Percentiles rank a stretch among this genome's conserved stretches.
These are phyloP conservation scores for Cryptococcus depauperatus DNA, from an alignment of 1,284 basidiomycete species.

Conservation along the genomic window DNA sequence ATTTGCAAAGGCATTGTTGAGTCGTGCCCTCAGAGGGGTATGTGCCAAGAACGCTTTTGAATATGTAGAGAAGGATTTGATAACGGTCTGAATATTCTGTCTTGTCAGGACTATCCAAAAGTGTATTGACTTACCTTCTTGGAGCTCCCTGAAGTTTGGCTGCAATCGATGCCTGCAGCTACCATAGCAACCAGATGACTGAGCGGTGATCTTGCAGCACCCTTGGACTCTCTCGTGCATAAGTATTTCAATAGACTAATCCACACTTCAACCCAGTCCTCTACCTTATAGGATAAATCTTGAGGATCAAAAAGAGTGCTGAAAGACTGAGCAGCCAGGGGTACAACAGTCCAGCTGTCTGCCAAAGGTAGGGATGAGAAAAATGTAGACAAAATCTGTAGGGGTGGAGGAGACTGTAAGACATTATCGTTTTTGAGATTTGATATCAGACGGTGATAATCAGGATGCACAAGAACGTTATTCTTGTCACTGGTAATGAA, in stretches of 20 bases:
- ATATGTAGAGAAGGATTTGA: slow-evolving; percentile 17
- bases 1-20: slow-evolving; percentile 13
- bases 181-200: neutral
- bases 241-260: slow-evolving; percentile 11
- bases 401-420: slow-evolving; percentile 4
- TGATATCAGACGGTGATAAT: slow-evolving; percentile 23
- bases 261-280: slow-evolving; percentile 30
- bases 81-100: slow-evolving; percentile 21
- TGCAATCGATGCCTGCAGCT: neutral
- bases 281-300: slow-evolving; percentile 15
- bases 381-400: slow-evolving; percentile 17
- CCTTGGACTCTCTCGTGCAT: neutral
- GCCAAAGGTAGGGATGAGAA: slow-evolving; percentile 2
- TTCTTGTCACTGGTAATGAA: neutral
- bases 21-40: slow-evolving; percentile 6
- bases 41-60: slow-evolving; percentile 14
- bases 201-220: too few species aligned
- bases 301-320: slow-evolving; percentile 11
- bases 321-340: slow-evolving; percentile 7
- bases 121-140: slow-evolving; percentile 24
- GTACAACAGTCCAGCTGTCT: neutral
- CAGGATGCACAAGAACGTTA: slow-evolving; percentile 14
- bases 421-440: neutral
- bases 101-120: neutral
- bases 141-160: slow-evolving; percentile 12